Evolutionary conservation across 345 rosid genomes (phyloP).

Genomic region (Pseudoturritis turrita): DNA sequence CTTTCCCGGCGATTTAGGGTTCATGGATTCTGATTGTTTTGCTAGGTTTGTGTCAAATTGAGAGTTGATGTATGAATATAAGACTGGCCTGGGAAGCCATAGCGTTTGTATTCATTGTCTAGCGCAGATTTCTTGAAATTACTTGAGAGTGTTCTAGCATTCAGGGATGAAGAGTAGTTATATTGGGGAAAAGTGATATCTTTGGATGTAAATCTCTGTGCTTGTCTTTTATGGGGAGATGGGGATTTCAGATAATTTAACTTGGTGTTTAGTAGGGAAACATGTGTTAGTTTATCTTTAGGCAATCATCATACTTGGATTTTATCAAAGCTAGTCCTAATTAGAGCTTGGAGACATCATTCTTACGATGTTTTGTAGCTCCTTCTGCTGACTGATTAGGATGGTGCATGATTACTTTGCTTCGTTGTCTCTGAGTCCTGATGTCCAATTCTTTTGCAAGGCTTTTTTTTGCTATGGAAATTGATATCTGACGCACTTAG

Average conservation of each 20-base stretch:
- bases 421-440: neutral
- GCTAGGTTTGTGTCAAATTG: slow-evolving; percentile 5
- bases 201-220: neutral
- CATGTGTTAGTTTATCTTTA: neutral
- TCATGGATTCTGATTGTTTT: neutral
- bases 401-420: neutral
- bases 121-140: neutral
- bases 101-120: neutral
- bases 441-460: neutral
- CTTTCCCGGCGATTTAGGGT: slow-evolving; percentile 6
- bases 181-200: neutral
- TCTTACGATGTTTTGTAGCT: neutral
- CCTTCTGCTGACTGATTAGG: neutral
- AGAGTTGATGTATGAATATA: neutral
- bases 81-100: neutral
- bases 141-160: neutral
- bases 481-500: neutral
- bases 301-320: too few relatives aligned
- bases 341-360: neutral
- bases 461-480: neutral
- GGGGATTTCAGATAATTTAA: neutral
- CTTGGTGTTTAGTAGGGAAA: neutral
- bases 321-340: neutral
- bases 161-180: neutral
- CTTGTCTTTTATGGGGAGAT: neutral